These are phyloP conservation scores for Metschnikowia orientalis DNA, from an alignment of 805 yeast species.

Conservation along the genomic window DNA sequence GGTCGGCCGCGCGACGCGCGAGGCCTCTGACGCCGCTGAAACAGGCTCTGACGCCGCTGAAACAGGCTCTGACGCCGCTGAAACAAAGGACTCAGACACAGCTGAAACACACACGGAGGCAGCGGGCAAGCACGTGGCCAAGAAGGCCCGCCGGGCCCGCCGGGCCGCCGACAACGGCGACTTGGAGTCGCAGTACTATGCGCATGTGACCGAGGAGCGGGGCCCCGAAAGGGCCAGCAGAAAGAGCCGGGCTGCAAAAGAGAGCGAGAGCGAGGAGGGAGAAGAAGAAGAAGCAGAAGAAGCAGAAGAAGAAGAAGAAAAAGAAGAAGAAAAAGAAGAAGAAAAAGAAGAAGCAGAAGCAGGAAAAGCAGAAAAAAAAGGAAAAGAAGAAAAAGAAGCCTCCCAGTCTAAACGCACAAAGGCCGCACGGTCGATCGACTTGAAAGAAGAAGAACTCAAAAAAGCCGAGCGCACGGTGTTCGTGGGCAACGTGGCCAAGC, in stretches of 20 bases:
- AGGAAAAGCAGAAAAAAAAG: slow-evolving; percentile 17
- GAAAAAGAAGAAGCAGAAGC: slow-evolving; percentile 22
- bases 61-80: background rate
- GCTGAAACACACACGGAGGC: slow-evolving; percentile 18
- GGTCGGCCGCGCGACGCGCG: slow-evolving; percentile 9
- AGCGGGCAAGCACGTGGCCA: slow-evolving; percentile 38
- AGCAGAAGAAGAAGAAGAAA: slow-evolving; percentile 40
- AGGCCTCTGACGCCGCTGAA: slow-evolving; percentile 13
- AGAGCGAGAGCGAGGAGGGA: slow-evolving; percentile 19
- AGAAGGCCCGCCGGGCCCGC: slow-evolving; percentile 2
- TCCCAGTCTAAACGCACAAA: slow-evolving; percentile 14
- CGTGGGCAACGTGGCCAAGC: slow-evolving; percentile 75
- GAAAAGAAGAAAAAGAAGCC: slow-evolving; percentile 20
- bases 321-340: slow-evolving; percentile 14
- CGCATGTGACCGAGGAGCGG: slow-evolving; percentile 17
- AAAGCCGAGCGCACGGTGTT: slow-evolving; percentile 84
- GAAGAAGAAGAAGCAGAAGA: slow-evolving; percentile 53
- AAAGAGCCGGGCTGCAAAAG: too few species aligned
- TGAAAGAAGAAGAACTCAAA: slow-evolving; percentile 67
- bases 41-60: too few species aligned
- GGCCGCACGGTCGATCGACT: slow-evolving; percentile 49
- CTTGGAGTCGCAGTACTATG: slow-evolving; percentile 12
- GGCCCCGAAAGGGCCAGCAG: too few species aligned
- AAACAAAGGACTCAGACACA: background rate
- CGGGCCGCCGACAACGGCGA: slow-evolving; percentile 10